phyloP scores from a whole-genome alignment of 805 yeast genomes.

The Schwanniomyces polymorphus region DNA sequence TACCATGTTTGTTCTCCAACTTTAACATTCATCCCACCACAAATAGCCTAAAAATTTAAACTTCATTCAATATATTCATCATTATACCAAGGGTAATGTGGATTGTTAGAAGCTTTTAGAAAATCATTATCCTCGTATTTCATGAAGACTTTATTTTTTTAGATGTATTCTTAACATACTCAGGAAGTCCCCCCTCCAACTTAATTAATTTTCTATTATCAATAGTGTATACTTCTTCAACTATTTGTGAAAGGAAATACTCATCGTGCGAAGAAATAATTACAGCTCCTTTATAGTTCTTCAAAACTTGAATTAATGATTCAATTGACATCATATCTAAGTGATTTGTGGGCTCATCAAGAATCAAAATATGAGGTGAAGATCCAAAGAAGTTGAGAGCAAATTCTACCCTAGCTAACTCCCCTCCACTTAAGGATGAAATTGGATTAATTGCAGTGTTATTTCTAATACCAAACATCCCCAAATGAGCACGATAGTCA shows the following conservation, averaged over 20 bases:
- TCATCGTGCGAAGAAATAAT: conserved; percentile 91
- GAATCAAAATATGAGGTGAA: conserved; percentile 77
- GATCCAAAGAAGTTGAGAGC: background rate
- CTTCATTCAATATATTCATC: too few species aligned
- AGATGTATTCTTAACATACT: background rate
- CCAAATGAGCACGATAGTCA: background rate
- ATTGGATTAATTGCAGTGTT: background rate
- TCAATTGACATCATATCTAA: conserved; percentile 98
- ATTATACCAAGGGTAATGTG: background rate
- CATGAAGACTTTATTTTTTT: background rate
- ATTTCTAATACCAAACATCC: background rate
- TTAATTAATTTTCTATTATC: background rate
- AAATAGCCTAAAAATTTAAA: background rate
- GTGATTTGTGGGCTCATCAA: conserved; percentile 99
- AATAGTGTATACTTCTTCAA: background rate
- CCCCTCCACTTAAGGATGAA: background rate
- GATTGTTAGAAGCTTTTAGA: too few species aligned
- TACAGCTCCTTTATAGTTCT: conserved; percentile 92
- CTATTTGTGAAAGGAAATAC: background rate
- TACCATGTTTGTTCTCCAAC: background rate
- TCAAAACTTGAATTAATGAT: conserved; percentile 95
- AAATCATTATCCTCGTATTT: background rate
- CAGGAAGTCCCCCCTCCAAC: background rate
- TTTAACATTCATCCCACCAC: background rate
- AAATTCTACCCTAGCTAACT: background rate